A percentile compares a stretch with the other conserved stretches of the same genome.
Conservation (phyloP, 2,329 filamentous ascomycete genomes). For the Stachybotrys elegans region DNA sequence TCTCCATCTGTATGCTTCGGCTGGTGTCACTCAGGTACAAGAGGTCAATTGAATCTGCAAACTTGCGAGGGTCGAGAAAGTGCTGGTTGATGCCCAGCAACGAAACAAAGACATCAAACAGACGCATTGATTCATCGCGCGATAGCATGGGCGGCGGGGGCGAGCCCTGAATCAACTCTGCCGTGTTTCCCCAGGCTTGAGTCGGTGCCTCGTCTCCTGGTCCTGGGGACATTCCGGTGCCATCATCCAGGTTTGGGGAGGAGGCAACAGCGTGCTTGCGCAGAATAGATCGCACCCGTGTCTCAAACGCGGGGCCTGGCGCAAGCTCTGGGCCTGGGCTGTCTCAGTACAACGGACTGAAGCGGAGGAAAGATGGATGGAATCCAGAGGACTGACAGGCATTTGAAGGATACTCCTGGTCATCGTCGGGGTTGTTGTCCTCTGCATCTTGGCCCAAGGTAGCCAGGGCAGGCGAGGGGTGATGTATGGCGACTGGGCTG, state of each 20-base stretch:
- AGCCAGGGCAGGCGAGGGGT: not conserved
- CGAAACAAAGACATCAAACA: slow-evolving; percentile 17
- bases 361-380: not conserved
- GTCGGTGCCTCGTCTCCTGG: slow-evolving; percentile 13
- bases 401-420: not conserved
- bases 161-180: slow-evolving; percentile 17
- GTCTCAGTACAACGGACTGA: not conserved
- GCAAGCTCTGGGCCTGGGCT: slow-evolving; percentile 10
- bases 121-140: slow-evolving; percentile 13
- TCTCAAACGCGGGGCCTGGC: slow-evolving; percentile 16
- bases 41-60: slow-evolving; percentile 17
- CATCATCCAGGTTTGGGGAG: slow-evolving; percentile 11
- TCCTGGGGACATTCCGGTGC: slow-evolving; percentile 23
- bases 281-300: slow-evolving; percentile 14
- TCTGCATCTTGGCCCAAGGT: not conserved
- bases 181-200: slow-evolving; percentile 9
- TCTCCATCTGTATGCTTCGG: slow-evolving; percentile 10
- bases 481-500: not conserved
- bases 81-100: slow-evolving; percentile 21
- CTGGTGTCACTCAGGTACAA: slow-evolving; percentile 16
- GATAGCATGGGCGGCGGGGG: slow-evolving; percentile 8
- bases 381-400: not conserved
- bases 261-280: slow-evolving; percentile 10
- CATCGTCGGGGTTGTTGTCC: not conserved
- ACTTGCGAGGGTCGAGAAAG: slow-evolving; percentile 20